These are phyloP conservation scores for Magnusiomyces paraingens DNA, from an alignment of 1,139 yeast genomes.

Conservation along the genomic window DNA sequence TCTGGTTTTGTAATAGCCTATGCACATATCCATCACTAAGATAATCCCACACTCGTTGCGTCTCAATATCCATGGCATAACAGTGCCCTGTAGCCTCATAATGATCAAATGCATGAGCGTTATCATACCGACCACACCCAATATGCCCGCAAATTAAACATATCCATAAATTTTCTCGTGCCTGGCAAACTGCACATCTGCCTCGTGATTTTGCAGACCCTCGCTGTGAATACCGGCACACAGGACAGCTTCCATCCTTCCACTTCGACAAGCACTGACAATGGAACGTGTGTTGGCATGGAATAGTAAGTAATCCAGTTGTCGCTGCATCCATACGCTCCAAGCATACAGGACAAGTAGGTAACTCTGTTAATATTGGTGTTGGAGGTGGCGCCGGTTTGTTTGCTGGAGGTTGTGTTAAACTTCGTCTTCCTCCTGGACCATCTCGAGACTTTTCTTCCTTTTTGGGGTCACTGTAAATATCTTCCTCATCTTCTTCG, in stretches of 20 bases:
- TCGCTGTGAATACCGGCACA: slow-evolving; percentile 65
- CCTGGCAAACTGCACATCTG: slow-evolving; percentile 47
- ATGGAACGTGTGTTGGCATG: slow-evolving; percentile 92
- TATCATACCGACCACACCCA: slow-evolving; percentile 87
- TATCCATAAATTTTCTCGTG: slow-evolving; percentile 75
- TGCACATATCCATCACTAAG: slow-evolving; percentile 91
- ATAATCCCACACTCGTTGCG: slow-evolving; percentile 94
- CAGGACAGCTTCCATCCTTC: slow-evolving; percentile 90
- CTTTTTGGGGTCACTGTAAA: neutral
- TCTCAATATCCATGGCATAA: slow-evolving; percentile 80
- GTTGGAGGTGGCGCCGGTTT: slow-evolving; percentile 32
- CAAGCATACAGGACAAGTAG: slow-evolving; percentile 90
- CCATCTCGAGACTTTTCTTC: neutral
- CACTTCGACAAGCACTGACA: slow-evolving; percentile 84
- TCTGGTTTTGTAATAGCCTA: slow-evolving; percentile 72
- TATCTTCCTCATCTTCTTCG: neutral
- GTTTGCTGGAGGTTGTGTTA: slow-evolving; percentile 4
- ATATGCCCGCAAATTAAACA: slow-evolving; percentile 84
- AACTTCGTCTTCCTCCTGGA: neutral
- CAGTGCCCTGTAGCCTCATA: slow-evolving; percentile 75
- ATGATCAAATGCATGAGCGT: slow-evolving; percentile 82
- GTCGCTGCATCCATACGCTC: slow-evolving; percentile 81
- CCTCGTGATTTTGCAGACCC: slow-evolving; percentile 16
- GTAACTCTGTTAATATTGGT: slow-evolving; percentile 51
- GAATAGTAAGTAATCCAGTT: slow-evolving; percentile 79